Evolutionary conservation across 2,329 filamentous ascomycete species (phyloP).

Genomic region (Calonectria hawksworthii): DNA sequence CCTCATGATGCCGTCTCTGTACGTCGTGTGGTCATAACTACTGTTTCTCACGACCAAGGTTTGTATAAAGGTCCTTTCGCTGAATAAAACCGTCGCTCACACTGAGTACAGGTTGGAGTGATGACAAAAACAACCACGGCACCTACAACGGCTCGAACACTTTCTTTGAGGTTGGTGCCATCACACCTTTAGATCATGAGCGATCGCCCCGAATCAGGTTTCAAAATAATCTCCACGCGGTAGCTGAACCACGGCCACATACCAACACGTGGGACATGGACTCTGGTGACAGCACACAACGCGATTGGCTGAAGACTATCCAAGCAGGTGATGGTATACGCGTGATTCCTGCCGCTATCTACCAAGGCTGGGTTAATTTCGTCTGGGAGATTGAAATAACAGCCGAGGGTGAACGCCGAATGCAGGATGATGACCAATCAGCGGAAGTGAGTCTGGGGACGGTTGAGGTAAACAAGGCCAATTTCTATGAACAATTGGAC

Average conservation of each 20-base stretch:
- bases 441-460: not conserved
- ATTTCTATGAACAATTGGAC: not conserved
- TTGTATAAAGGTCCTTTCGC: not conserved
- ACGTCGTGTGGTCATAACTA: not conserved
- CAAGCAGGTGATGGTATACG: constrained; percentile 6
- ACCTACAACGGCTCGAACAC: not conserved
- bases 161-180: not conserved
- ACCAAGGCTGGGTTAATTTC: constrained; percentile 12
- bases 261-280: not conserved
- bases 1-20: not conserved
- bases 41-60: not conserved
- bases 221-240: not conserved
- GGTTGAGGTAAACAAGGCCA: not conserved
- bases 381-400: constrained; percentile 10
- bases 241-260: not conserved
- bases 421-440: not conserved
- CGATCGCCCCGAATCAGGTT: not conserved
- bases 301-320: not conserved
- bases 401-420: not conserved
- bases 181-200: not conserved
- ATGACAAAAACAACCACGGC: not conserved
- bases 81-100: not conserved
- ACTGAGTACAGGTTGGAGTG: not conserved
- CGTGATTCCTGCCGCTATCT: not conserved
- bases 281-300: not conserved